Conservation (phyloP, 805 yeast species). For the Candida hungchunana region DNA sequence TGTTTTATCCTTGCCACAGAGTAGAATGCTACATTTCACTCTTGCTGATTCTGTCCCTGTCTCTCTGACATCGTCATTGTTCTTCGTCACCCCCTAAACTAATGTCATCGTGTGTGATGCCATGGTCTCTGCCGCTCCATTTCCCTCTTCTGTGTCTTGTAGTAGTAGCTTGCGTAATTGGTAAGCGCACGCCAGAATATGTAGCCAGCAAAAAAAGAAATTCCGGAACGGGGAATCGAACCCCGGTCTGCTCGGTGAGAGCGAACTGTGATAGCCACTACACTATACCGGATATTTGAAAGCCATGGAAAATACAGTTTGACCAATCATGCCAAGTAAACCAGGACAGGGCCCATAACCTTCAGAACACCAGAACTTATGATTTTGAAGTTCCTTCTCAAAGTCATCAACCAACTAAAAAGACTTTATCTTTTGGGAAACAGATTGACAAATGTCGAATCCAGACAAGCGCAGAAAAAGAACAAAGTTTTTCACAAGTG, state of each 20-base stretch:
- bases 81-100: no score
- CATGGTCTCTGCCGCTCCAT: no score
- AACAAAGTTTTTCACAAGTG: slow-evolving; percentile 42
- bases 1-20: no score
- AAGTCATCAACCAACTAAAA: no score
- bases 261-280: slow-evolving; percentile 32
- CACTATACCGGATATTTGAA: slow-evolving; percentile 28
- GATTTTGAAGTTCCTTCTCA: no score
- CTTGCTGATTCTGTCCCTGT: no score
- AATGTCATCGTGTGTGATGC: background rate
- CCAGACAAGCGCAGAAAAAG: slow-evolving; percentile 31
- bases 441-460: slow-evolving; percentile 9
- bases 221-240: slow-evolving; percentile 33
- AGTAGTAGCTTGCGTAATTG: no score
- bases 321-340: background rate
- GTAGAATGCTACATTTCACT: no score
- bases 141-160: no score
- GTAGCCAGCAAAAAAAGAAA: slow-evolving; percentile 9
- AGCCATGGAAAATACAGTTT: background rate
- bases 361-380: no score
- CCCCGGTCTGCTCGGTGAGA: slow-evolving; percentile 33
- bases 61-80: no score
- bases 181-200: background rate
- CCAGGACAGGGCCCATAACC: slow-evolving; percentile 6
- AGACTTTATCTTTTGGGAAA: no score